Conservation (phyloP, 2,329 filamentous ascomycete species). For the Thielaviopsis musarum region DNA sequence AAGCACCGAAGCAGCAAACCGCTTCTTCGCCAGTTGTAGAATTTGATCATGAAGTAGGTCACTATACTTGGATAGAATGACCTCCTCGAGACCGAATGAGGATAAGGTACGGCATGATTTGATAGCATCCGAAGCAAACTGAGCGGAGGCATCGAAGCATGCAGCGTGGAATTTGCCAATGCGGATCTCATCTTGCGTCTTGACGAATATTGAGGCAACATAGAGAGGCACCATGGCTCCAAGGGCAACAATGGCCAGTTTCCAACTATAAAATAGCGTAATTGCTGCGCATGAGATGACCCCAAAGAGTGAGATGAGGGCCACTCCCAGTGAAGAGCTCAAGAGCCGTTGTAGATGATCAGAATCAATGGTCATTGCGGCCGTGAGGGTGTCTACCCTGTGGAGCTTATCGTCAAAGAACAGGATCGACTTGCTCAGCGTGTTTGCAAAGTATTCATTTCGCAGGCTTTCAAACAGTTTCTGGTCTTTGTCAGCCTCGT, state of each 20-base stretch:
- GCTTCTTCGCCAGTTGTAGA: slow-evolving; percentile 2
- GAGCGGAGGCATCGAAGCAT: slow-evolving; percentile 5
- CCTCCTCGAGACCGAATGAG: neutral
- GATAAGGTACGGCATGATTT: slow-evolving; percentile 13
- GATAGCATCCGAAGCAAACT: slow-evolving; percentile 10
- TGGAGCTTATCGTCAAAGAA: slow-evolving; percentile 19
- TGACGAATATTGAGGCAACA: slow-evolving; percentile 29
- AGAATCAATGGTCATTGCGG: slow-evolving; percentile 18
- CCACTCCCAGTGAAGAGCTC: slow-evolving; percentile 18
- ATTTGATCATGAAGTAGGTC: slow-evolving; percentile 4
- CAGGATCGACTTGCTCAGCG: slow-evolving; percentile 17
- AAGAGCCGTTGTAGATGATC: slow-evolving; percentile 20
- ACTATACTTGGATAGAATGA: neutral
- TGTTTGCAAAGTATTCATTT: slow-evolving; percentile 17
- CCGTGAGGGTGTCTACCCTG: slow-evolving; percentile 17
- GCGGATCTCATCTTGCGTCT: slow-evolving; percentile 19
- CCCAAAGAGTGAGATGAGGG: slow-evolving; percentile 18
- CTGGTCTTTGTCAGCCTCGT: slow-evolving; percentile 5
- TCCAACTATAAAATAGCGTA: slow-evolving; percentile 21
- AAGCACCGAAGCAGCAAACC: slow-evolving; percentile 2
- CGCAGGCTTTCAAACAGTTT: slow-evolving; percentile 15
- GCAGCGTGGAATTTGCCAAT: slow-evolving; percentile 5
- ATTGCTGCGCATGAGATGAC: slow-evolving; percentile 18
- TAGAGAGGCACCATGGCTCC: slow-evolving; percentile 21
- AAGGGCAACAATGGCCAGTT: slow-evolving; percentile 22